Conservation (phyloP, 768 basidiomycete species). For the Rhizopogon vesiculosus region DNA sequence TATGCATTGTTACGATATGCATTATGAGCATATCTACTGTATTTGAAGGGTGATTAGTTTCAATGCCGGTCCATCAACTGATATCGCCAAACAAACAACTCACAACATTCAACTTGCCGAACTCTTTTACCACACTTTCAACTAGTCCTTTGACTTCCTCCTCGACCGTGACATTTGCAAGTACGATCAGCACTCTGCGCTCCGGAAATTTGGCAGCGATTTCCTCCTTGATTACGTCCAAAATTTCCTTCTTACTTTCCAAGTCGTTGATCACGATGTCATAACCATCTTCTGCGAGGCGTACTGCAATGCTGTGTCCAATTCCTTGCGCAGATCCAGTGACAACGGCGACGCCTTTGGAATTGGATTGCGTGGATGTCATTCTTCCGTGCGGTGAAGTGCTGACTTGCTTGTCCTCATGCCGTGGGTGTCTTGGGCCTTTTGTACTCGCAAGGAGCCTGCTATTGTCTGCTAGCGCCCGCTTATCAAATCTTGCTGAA, state of each 20-base stretch:
- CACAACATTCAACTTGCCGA: slow-evolving; percentile 33
- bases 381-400: too few species aligned
- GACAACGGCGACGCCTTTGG: slow-evolving; percentile 26
- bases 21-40: too few species aligned
- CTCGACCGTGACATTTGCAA: slow-evolving; percentile 25
- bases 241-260: slow-evolving; percentile 8
- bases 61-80: not conserved
- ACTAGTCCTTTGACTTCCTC: slow-evolving; percentile 27
- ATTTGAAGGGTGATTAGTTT: too few species aligned
- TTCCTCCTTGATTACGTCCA: slow-evolving; percentile 12
- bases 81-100: slow-evolving; percentile 1
- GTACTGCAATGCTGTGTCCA: slow-evolving; percentile 29
- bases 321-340: slow-evolving; percentile 29
- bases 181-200: slow-evolving; percentile 5
- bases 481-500: too few species aligned
- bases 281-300: slow-evolving; percentile 32
- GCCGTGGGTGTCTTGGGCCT: too few species aligned
- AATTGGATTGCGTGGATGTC: not conserved
- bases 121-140: slow-evolving; percentile 13
- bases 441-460: too few species aligned
- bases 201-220: slow-evolving; percentile 8
- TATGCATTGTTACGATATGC: too few species aligned
- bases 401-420: too few species aligned
- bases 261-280: slow-evolving; percentile 33
- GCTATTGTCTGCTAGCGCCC: too few species aligned